Percentiles rank a stretch among this genome's conserved stretches.
Conservation (phyloP, 2,329 filamentous ascomycete species). For the Aspergillus ruber region DNA sequence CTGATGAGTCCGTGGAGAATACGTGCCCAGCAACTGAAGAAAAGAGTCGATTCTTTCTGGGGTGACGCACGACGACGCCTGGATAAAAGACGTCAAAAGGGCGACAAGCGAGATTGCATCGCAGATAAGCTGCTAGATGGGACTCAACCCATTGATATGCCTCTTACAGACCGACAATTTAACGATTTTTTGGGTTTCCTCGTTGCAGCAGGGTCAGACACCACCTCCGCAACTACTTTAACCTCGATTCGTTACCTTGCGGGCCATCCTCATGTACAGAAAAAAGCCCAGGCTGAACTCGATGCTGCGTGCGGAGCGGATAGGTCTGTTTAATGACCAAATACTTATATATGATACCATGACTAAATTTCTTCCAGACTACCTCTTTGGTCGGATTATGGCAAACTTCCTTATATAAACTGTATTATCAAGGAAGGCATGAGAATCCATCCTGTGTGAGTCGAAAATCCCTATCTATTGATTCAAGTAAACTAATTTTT, state of each 20-base stretch:
- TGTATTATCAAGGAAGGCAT: conserved; percentile 28
- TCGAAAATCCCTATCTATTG: conserved; percentile 1
- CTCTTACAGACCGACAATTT: conserved; percentile 1
- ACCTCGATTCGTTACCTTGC: background rate
- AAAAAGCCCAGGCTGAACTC: conserved; percentile 1
- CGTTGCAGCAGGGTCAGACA: conserved; percentile 1
- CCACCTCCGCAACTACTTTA: background rate
- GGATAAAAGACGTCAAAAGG: background rate
- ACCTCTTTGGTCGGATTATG: conserved; percentile 18
- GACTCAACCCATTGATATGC: background rate
- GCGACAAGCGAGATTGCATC: background rate
- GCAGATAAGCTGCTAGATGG: background rate
- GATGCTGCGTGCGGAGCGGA: background rate
- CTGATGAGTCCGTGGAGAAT: background rate
- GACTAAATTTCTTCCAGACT: background rate
- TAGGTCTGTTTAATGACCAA: conserved; percentile 1
- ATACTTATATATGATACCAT: background rate
- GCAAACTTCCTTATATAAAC: conserved; percentile 23
- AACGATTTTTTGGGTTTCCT: background rate
- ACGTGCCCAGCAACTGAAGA: background rate
- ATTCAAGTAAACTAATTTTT: conserved; percentile 2
- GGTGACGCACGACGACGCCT: background rate
- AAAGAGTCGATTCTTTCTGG: background rate
- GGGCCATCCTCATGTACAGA: background rate
- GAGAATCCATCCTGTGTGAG: conserved; percentile 26